These are phyloP conservation scores for Diversispora epigaea DNA, from an alignment of 192 early-diverging fungal genomes.

Conservation along the genomic window DNA sequence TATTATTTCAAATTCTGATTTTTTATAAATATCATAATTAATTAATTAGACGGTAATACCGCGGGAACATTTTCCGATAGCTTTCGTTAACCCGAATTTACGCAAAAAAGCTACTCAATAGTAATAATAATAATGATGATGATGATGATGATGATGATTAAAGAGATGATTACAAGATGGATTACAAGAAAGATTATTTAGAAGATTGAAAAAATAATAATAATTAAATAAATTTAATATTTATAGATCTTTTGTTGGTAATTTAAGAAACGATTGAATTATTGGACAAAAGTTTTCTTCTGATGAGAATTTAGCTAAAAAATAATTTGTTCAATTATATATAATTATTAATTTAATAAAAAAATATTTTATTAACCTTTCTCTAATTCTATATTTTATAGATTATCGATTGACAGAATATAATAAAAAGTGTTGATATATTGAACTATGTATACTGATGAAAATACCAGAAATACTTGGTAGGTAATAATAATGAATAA, in stretches of 20 bases:
- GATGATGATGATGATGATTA: too few relatives aligned
- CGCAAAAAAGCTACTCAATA: constrained; percentile 63
- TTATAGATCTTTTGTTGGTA: background rate
- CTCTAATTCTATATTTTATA: too few relatives aligned
- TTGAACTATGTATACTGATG: constrained; percentile 75
- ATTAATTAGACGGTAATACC: constrained; percentile 52
- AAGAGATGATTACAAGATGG: too few relatives aligned
- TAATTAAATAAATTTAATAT: background rate
- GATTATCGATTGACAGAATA: constrained; percentile 78
- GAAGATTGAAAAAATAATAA: background rate
- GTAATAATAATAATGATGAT: background rate
- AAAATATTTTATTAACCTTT: too few relatives aligned
- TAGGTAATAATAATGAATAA: constrained; percentile 40
- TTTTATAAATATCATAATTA: background rate
- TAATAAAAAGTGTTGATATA: constrained; percentile 69
- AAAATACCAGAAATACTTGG: too few relatives aligned
- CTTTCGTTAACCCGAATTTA: constrained; percentile 66
- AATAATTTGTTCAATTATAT: too few relatives aligned
- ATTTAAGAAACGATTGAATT: too few relatives aligned
- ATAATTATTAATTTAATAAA: constrained; percentile 22
- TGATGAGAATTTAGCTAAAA: too few relatives aligned
- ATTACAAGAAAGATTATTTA: too few relatives aligned
- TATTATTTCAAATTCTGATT: constrained; percentile 1
- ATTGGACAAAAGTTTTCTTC: too few relatives aligned
- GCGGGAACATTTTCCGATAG: constrained; percentile 63